Evolutionary conservation across 2,329 filamentous ascomycete genomes (phyloP), one percentile per base, ranked within the genome.

Genomic region (Ophiobolus disseminans): DNA sequence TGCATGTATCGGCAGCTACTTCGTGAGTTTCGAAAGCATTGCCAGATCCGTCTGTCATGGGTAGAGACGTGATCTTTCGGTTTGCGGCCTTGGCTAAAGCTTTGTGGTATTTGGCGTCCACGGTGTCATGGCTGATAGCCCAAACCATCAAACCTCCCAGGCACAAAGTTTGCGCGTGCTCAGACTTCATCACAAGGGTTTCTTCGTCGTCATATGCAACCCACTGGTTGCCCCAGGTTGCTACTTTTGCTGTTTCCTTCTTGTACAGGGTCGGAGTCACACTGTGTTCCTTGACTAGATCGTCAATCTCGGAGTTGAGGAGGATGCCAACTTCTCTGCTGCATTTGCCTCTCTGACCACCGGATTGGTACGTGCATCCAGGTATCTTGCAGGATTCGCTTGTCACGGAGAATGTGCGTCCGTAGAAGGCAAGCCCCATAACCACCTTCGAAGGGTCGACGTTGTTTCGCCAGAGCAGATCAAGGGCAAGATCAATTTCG

Each of bases 131-230:
- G 23, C 41, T 48, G 28, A 62, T 51, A 5, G 48, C 48, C 48
- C 37, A 50, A 16, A 43, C 34, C 37, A 51, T 46, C 3, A 45
- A 11, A 7, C 58, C 58, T 10, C 53, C 53, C 9, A 61, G 32
- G n/a, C 55, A 50, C 1, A n/a, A 13, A 5, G 35, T 39, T n/a
- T 58, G 52, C 5, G 66, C 76, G 17, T 74, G 81, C 22, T 69
- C 73, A 1, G 69, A 86, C 7, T 77, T 82, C 16, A 62, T 78
- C 1, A 68, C 74, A 2, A 81, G 84, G 45, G 62, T 66, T 13
- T 63, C 57, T 10, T 21, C 16, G 22, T 68, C 62, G 30, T 68
- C 62, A 38, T 64, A 68, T 0, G 49, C 49, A 8, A 66, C 31
- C 66, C 62, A 69, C 48, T 74, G 66, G 35, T 71, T 52, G 22